Evolutionary conservation across 2,329 filamentous ascomycete species (phyloP).

Genomic region (Xylariomycetidae sp.): DNA sequence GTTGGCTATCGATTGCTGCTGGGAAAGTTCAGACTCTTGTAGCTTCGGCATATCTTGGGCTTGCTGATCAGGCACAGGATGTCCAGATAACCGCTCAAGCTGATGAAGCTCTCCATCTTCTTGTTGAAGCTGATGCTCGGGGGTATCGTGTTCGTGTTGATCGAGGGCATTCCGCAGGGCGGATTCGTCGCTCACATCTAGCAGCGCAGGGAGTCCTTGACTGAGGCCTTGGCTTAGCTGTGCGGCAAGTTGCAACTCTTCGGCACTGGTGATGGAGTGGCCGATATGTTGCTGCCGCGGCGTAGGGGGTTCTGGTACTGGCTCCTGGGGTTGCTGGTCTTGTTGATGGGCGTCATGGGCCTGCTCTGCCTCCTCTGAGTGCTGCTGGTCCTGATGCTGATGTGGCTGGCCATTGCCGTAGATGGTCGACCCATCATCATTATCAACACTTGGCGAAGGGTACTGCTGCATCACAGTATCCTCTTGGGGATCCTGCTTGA

Average conservation of each 20-base stretch:
- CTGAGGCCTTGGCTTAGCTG: conserved; percentile 53
- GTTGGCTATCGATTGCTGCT: too few species aligned
- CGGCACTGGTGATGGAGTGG: conserved; percentile 39
- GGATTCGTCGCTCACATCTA: conserved; percentile 40
- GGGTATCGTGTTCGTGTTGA: conserved; percentile 29
- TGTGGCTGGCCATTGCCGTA: conserved; percentile 27
- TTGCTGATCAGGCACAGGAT: too few species aligned
- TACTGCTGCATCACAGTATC: too few species aligned
- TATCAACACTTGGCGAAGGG: too few species aligned
- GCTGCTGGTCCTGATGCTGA: conserved; percentile 17
- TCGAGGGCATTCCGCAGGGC: conserved; percentile 39
- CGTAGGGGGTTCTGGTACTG: conserved; percentile 28
- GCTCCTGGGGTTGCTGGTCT: conserved; percentile 26
- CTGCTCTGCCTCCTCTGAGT: conserved; percentile 19
- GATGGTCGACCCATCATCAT: conserved; percentile 17
- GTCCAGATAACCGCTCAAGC: conserved; percentile 5
- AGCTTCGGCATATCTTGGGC: conserved; percentile 4
- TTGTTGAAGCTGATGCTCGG: conserved; percentile 14
- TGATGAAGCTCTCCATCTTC: conserved; percentile 8
- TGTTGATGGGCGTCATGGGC: conserved; percentile 18
- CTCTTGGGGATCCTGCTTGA: too few species aligned
- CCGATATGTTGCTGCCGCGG: conserved; percentile 39
- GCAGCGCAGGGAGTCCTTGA: conserved; percentile 42
- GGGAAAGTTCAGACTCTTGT: too few species aligned
- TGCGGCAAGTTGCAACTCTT: conserved; percentile 55